Percentiles rank a stretch among this genome's conserved stretches.
phyloP scores from a whole-genome alignment of 768 basidiomycete genomes.

The Agrocybe praecox region DNA sequence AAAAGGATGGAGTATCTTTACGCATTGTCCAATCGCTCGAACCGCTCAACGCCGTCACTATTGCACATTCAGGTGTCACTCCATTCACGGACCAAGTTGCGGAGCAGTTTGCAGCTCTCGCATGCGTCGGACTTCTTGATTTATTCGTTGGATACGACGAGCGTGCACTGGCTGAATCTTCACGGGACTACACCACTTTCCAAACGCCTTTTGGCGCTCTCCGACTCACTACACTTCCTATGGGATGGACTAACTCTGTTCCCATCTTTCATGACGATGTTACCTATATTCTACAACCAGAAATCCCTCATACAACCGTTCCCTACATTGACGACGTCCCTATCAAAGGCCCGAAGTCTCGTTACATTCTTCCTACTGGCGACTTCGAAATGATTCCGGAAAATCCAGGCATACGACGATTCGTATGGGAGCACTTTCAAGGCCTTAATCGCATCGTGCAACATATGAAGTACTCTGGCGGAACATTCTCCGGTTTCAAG shows the following conservation, averaged over 20 bases:
- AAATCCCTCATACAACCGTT: conserved; percentile 36
- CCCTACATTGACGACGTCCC: conserved; percentile 23
- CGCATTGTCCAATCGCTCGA: conserved; percentile 38
- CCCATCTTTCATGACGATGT: conserved; percentile 29
- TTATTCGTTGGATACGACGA: no score
- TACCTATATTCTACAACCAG: conserved; percentile 33
- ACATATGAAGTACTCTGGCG: no score
- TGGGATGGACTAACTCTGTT: no score
- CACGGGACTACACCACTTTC: conserved; percentile 41
- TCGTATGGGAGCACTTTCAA: neutral
- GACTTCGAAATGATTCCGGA: no score
- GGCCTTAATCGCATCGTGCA: no score
- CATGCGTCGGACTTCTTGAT: no score
- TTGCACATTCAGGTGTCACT: conserved; percentile 32
- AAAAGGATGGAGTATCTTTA: conserved; percentile 34
- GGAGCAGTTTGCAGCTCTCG: no score
- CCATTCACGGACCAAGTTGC: no score
- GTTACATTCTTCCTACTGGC: no score
- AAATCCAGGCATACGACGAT: no score
- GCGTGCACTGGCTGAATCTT: conserved; percentile 17
- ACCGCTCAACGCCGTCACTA: conserved; percentile 38
- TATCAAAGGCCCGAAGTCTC: no score
- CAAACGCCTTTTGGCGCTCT: conserved; percentile 32
- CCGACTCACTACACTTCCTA: conserved; percentile 4
- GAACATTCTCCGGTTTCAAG: no score